Base-by-base conservation (phyloP, 2,329 filamentous ascomycete genomes). In the Colletotrichum aenigma region DNA sequence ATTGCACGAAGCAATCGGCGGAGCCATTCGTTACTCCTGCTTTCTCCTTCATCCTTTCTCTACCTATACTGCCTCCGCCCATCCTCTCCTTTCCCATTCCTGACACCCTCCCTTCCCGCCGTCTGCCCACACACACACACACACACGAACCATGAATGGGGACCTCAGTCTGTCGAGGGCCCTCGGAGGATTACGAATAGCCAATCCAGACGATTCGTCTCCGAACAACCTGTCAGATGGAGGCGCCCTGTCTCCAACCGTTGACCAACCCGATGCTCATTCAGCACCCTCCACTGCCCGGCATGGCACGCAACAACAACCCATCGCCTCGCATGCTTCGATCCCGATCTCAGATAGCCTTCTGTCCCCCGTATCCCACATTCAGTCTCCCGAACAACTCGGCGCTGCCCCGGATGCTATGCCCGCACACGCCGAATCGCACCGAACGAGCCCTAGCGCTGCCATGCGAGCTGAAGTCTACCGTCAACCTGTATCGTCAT, bases 161-260 rank as follows among this genome's bases (percentile, higher is more conserved):
- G 96, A 98, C 88, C 88, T 98, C 84, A 98, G 95, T 86, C 92
- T 98, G 79, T 97, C 96, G 83, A 94, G 96, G 87, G 95, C 95
- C 82, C 91, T 98, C 82, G 97, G 97, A 82, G 96, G 96, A 81
- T 89, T 99, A 85, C 95, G 96, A 84, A 98, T 99, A 85, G 96
- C 97, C 81, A 99, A 98, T 85, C 96, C 96, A 71, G 96, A 98
- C 78, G 84, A 83, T 60, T 82, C 82, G 62, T 68, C 76, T 48
- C 21, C 72, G 60, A 71, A 28, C 38, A 71, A 67, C 34, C 26
- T 18, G 12, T 62, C 62, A 67, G 58, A 75, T 48, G 43, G 15
- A 34, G 64, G 48, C 83, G 80, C 74, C 78, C 83, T 70, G 18
- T 60, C 66, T 79, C 83, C 70, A 81, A 85, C 58, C 66, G 75